Conservation (phyloP, 139 green algal species). For the Micromonas pusilla region DNA sequence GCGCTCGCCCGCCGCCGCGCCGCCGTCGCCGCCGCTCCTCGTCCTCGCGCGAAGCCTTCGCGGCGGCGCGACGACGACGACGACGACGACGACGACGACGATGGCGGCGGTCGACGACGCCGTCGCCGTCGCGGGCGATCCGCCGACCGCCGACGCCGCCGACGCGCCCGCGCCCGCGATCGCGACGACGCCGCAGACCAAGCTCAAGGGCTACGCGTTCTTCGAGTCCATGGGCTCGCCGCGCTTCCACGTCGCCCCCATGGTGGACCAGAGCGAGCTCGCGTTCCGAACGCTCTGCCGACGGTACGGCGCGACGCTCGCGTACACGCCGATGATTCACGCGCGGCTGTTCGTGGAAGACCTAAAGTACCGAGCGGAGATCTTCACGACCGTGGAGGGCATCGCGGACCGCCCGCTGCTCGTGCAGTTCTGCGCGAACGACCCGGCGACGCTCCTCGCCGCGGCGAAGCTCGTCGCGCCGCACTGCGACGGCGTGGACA, state of each 20-base stretch:
- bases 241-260: slow-evolving; percentile 50
- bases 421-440: slow-evolving; percentile 96
- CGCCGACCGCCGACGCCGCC: not conserved
- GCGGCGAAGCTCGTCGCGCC: slow-evolving; percentile 59
- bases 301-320: slow-evolving; percentile 71
- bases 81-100: too few species aligned
- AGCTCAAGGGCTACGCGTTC: slow-evolving; percentile 7
- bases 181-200: not conserved
- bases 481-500: slow-evolving; percentile 77
- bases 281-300: slow-evolving; percentile 87
- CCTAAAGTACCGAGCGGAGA: slow-evolving; percentile 70
- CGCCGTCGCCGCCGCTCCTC: too few species aligned
- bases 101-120: too few species aligned
- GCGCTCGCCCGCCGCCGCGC: too few species aligned
- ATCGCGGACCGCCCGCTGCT: slow-evolving; percentile 75
- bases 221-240: slow-evolving; percentile 11
- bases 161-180: not conserved
- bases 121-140: not conserved
- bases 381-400: slow-evolving; percentile 69
- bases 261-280: slow-evolving; percentile 97
- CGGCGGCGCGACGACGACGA: too few species aligned
- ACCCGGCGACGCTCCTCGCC: slow-evolving; percentile 69
- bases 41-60: too few species aligned
- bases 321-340: slow-evolving; percentile 98
- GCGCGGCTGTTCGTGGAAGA: slow-evolving; percentile 24